These are phyloP conservation scores for Phyllosticta capitalensis DNA, from an alignment of 2,329 filamentous ascomycete genomes.

Conservation along the genomic window DNA sequence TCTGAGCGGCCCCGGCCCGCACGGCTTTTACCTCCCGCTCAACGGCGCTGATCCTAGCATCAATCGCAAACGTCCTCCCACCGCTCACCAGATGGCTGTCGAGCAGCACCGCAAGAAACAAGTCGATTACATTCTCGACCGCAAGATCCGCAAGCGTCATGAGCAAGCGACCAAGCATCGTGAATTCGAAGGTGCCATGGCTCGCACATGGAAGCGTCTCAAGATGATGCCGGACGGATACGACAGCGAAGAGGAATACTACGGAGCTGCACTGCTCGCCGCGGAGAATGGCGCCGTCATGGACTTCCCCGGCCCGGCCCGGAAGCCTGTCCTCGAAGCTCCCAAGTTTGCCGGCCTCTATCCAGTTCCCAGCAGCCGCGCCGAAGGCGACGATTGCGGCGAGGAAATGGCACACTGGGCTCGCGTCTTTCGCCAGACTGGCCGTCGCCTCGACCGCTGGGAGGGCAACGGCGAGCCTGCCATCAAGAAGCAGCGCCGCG, in stretches of 20 bases:
- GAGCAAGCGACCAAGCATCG: conserved; percentile 53
- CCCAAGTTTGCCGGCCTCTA: conserved; percentile 46
- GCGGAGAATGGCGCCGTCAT: conserved; percentile 17
- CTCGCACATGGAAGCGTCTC: conserved; percentile 57
- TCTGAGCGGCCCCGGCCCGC: conserved; percentile 39
- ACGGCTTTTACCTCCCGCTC: conserved; percentile 41
- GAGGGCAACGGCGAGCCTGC: conserved; percentile 23
- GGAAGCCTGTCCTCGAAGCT: conserved; percentile 16
- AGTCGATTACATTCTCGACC: conserved; percentile 72
- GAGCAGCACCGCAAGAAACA: conserved; percentile 68
- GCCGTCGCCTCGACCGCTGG: conserved; percentile 63
- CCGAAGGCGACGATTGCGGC: conserved; percentile 63
- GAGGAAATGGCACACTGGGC: conserved; percentile 62
- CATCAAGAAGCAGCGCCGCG: conserved; percentile 3
- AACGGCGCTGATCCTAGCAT: conserved; percentile 38
- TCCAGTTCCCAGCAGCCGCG: conserved; percentile 38
- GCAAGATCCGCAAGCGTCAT: conserved; percentile 59
- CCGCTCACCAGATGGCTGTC: conserved; percentile 72
- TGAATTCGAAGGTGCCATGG: conserved; percentile 55
- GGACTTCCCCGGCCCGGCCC: conserved; percentile 8
- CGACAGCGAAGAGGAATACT: conserved; percentile 35
- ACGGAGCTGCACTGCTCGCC: conserved; percentile 7
- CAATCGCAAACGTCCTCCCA: conserved; percentile 61
- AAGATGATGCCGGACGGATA: conserved; percentile 38
- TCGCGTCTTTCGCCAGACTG: conserved; percentile 53